Percentiles rank a stretch among this genome's conserved stretches.
These are phyloP conservation scores for Senecio squalidus DNA, from an alignment of 140 eudicot species.

Conservation along the genomic window DNA sequence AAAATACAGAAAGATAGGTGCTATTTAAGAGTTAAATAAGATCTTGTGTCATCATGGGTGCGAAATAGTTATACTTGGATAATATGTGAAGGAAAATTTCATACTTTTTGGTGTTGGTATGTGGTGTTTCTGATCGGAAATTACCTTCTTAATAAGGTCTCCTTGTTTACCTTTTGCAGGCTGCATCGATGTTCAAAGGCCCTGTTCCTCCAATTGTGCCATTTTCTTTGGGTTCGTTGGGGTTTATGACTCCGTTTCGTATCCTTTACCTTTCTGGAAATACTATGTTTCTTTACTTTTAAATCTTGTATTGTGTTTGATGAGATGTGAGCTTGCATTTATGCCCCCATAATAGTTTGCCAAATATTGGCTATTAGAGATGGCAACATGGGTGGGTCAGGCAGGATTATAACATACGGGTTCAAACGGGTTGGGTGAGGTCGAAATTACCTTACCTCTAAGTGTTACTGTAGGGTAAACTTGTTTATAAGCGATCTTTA, in stretches of 20 bases:
- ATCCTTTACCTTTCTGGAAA: constrained; percentile 44
- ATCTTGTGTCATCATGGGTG: not conserved
- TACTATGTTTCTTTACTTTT: not conserved
- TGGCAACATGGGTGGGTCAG: not conserved
- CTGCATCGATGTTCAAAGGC: constrained; percentile 97
- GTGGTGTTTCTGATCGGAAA: not conserved
- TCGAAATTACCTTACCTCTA: too few species aligned
- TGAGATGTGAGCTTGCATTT: too few species aligned
- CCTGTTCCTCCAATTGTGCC: constrained; percentile 97
- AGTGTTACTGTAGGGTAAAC: not conserved
- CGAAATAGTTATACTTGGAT: not conserved
- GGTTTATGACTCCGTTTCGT: constrained; percentile 97
- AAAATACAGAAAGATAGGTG: constrained; percentile 1
- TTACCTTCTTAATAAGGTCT: not conserved
- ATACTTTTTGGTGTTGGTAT: not conserved
- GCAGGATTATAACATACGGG: too few species aligned
- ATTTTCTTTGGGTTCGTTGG: constrained; percentile 88
- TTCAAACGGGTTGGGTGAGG: not conserved
- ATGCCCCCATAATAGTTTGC: too few species aligned
- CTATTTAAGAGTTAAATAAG: not conserved
- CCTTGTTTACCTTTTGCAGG: constrained; percentile 53
- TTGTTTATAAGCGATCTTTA: constrained; percentile 30
- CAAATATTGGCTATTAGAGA: too few species aligned
- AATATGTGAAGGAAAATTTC: constrained; percentile 4
- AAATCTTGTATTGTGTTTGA: not conserved